Percentiles rank a stretch among this genome's conserved stretches.
Evolutionary conservation across 257 asterid species (phyloP).

Genomic region (Solanum virginianum): DNA sequence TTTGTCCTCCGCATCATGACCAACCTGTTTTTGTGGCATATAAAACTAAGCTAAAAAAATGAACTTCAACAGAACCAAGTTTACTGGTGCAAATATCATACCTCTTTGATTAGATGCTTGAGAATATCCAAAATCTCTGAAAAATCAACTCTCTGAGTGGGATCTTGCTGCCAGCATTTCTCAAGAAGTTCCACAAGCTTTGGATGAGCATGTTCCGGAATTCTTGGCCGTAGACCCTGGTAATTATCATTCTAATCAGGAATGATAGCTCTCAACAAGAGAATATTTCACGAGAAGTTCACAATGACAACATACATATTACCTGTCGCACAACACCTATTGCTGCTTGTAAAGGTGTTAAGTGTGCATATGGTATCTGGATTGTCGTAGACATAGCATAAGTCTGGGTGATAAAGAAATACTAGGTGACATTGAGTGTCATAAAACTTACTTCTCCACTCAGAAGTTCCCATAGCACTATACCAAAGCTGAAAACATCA

Average conservation of each 20-base stretch:
- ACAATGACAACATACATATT: neutral
- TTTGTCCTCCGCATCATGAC: conserved; percentile 24
- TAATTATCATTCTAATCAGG: neutral
- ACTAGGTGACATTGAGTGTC: neutral
- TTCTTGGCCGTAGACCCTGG: conserved; percentile 37
- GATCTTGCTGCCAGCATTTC: conserved; percentile 43
- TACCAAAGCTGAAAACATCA: conserved; percentile 35
- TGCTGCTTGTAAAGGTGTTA: conserved; percentile 41
- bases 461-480: conserved; percentile 32
- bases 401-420: neutral
- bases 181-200: conserved; percentile 27
- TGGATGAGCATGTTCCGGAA: conserved; percentile 29
- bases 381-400: neutral
- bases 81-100: neutral
- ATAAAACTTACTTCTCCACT: conserved; percentile 25
- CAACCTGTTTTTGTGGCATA: conserved; percentile 11
- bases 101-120: conserved; percentile 24
- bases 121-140: conserved; percentile 24
- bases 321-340: conserved; percentile 35
- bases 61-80: neutral
- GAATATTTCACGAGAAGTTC: neutral
- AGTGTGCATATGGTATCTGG: conserved; percentile 33
- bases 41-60: neutral
- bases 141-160: conserved; percentile 33
- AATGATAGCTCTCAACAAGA: neutral